Base-by-base conservation (phyloP, 2,329 filamentous ascomycete species). In the Diaporthe ampelina region DNA sequence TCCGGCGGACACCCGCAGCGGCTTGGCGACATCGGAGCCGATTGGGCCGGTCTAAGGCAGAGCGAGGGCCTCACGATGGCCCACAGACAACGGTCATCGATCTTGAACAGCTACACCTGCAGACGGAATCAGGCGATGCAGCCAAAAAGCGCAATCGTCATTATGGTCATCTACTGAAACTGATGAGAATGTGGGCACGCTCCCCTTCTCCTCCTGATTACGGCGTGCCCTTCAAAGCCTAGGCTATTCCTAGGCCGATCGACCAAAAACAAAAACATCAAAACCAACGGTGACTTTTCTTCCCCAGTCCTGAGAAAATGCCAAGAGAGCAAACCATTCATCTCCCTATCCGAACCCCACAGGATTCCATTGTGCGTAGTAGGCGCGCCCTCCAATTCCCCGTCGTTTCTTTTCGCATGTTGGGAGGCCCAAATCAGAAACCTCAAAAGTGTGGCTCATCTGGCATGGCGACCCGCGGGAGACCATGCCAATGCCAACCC, bases 1-100 rank as follows among this genome's bases (percentile, higher is more conserved):
- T 40, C 48, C 63, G 48, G 48, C 21, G 26, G 11, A 29, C 48
- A 4, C 17, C 32, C 45, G 48, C 2, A 4, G 48, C n/a, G 59
- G 10, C 48, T 68, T 19, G 48, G 63, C 63, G 48, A 54, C 10
- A 68, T 54, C 63, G 63, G 63, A 68, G 1, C 48, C 63, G 32
- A 21, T 13, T 8, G 32, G 13, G n/a, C 63, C 48, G 32, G 45
- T 17, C 48, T 9, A 68, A 32, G n/a, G 32, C 48, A 21, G 32
- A 40, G 32, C 32, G n/a, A 24, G n/a, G n/a, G n/a, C 29, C 45
- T 15, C 10, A 21, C 11, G 35, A 1, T 26, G 13, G 15, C 24
- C 48, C 8, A 15, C 32, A 54, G 13, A 21, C 7, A 13, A 19
- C 2, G 10, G 10, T 4, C 13, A 37, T 24, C 0, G 24, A 24